phyloP scores from a whole-genome alignment of 345 rosid genomes.

The Salix brachista region DNA sequence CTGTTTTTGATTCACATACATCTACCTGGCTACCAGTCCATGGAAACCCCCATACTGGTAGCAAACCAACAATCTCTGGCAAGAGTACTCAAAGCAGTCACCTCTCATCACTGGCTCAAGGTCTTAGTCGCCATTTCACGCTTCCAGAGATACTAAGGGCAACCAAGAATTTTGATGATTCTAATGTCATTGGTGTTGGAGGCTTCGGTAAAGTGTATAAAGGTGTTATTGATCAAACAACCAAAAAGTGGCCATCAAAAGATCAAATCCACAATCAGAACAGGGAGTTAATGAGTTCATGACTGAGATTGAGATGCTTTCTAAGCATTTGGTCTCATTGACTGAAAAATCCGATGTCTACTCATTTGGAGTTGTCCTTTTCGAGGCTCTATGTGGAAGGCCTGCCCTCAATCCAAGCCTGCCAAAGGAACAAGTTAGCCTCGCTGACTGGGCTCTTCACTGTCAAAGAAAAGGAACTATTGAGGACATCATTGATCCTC shows the following conservation, averaged over 20 bases:
- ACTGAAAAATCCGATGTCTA: no score
- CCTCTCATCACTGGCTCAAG: slow-evolving; percentile 52
- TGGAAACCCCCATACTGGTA: slow-evolving; percentile 44
- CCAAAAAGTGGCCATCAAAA: slow-evolving; percentile 67
- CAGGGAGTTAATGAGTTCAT: slow-evolving; percentile 81
- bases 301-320: slow-evolving; percentile 81
- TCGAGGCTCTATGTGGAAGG: no score
- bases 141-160: slow-evolving; percentile 55
- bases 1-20: slow-evolving; percentile 39
- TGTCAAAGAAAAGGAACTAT: no score
- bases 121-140: slow-evolving; percentile 69
- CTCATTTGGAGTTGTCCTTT: no score
- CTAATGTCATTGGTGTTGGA: slow-evolving; percentile 71
- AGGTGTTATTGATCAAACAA: slow-evolving; percentile 52
- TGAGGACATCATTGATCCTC: no score
- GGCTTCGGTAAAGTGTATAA: slow-evolving; percentile 91
- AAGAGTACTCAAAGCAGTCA: slow-evolving; percentile 43
- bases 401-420: no score
- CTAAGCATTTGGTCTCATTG: no score
- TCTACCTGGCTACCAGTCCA: slow-evolving; percentile 68
- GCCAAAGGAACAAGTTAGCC: no score
- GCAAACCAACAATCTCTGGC: slow-evolving; percentile 52
- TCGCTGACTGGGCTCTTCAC: no score
- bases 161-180: slow-evolving; percentile 61
- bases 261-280: slow-evolving; percentile 71